Evolutionary conservation across 495 filamentous ascomycete species (phyloP).

Genomic region (Venustampulla echinocandica): DNA sequence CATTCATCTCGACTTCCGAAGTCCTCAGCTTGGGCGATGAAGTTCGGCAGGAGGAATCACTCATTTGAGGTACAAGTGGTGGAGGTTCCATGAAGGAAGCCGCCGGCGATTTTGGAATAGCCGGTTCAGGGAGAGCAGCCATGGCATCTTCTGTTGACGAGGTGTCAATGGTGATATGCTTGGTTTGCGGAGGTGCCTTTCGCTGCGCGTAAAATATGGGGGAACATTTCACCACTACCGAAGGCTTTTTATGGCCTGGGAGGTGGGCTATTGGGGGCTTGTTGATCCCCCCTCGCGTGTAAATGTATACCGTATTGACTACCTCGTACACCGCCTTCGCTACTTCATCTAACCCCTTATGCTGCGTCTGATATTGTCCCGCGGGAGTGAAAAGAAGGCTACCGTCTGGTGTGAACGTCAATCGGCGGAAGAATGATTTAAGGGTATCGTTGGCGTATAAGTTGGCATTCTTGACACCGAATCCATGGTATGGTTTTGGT

Average conservation of each 20-base stretch:
- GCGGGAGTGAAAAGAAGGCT: slow-evolving; percentile 93
- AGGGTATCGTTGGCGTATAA: slow-evolving; percentile 97
- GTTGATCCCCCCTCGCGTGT: slow-evolving; percentile 92
- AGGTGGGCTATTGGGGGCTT: slow-evolving; percentile 96
- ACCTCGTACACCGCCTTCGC: slow-evolving; percentile 71
- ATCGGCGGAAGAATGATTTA: slow-evolving; percentile 90
- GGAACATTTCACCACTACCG: slow-evolving; percentile 90
- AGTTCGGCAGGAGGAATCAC: slow-evolving; percentile 35
- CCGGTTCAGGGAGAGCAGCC: slow-evolving; percentile 71
- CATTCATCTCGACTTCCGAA: slow-evolving; percentile 43
- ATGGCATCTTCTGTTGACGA: slow-evolving; percentile 80
- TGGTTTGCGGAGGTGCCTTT: slow-evolving; percentile 56
- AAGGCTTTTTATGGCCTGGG: slow-evolving; percentile 97
- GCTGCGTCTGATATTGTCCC: slow-evolving; percentile 84
- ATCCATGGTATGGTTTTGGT: slow-evolving; percentile 59
- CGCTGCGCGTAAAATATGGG: slow-evolving; percentile 80
- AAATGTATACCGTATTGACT: slow-evolving; percentile 97
- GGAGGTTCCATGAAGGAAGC: slow-evolving; percentile 80
- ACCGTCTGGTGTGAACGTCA: slow-evolving; percentile 93
- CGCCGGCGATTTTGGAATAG: slow-evolving; percentile 39
- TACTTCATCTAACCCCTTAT: slow-evolving; percentile 56
- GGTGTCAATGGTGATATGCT: slow-evolving; percentile 89
- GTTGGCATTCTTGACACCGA: slow-evolving; percentile 69
- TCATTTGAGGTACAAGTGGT: slow-evolving; percentile 45
- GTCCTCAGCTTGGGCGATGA: slow-evolving; percentile 41